Conservation (phyloP, 768 basidiomycete genomes). For the Stropharia rugosoannulata region DNA sequence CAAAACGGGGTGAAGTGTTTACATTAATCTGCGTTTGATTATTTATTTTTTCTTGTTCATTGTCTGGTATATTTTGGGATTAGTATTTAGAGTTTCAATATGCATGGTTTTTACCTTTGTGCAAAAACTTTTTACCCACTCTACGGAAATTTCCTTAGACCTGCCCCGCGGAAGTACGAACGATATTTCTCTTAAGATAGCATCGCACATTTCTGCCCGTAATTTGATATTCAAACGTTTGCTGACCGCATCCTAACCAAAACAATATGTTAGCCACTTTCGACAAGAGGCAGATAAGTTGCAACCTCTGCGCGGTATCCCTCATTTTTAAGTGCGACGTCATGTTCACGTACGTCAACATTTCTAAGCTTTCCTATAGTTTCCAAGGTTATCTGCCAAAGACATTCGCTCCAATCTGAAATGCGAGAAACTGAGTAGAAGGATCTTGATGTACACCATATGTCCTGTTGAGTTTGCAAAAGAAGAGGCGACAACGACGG, state of each 20-base stretch:
- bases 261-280: conserved; percentile 14
- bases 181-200: conserved; percentile 40
- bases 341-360: conserved; percentile 6
- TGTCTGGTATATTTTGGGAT: conserved; percentile 13
- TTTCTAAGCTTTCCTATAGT: conserved; percentile 37
- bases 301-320: conserved; percentile 9
- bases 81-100: not conserved
- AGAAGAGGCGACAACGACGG: conserved; percentile 44
- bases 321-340: not conserved
- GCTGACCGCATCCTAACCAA: conserved; percentile 26
- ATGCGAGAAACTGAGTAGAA: conserved; percentile 42
- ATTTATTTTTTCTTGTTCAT: conserved; percentile 16
- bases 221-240: conserved; percentile 47
- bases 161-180: conserved; percentile 22
- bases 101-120: conserved; percentile 33
- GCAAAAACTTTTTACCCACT: conserved; percentile 61
- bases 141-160: conserved; percentile 38
- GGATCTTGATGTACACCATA: conserved; percentile 65
- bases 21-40: not conserved
- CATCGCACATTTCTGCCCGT: conserved; percentile 53
- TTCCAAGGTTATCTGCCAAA: conserved; percentile 65
- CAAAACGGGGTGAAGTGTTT: conserved; percentile 6
- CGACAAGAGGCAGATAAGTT: not conserved
- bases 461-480: conserved; percentile 38
- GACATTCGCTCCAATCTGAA: conserved; percentile 62